Evolutionary conservation across 805 yeast species (phyloP), one percentile per base, ranked within the genome.

Genomic region (Candida golubevii): DNA sequence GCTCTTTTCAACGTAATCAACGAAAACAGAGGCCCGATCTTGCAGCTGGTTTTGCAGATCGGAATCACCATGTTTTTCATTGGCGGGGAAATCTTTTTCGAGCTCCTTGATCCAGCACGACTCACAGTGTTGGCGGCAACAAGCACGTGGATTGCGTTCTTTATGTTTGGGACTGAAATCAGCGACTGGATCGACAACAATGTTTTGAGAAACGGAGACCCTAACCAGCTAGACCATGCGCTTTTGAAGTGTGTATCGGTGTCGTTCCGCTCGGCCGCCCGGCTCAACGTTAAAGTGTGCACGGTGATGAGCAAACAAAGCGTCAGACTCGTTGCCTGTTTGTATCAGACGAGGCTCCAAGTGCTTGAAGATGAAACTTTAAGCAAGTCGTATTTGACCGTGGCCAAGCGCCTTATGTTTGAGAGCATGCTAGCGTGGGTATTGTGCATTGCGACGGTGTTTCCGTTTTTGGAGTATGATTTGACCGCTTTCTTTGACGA

Each of bases 181-280:
- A 41, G 48, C 36, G 42, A 42, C 10, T 51, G 57, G 57, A 38
- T 53, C 27, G 49, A 53, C 28, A 28, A 13, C 1, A 43, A 44
- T 34, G 29, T 53, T 1, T 42, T 53, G 10, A 33, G 23, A 5
- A 33, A 30, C 11, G 49, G 45, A 7, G 35, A 50, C 15, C 40
- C 29, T 8, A 36, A 43, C 27, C 45, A 39, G 33, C 34, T 40
- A 2, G 55, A 47, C 13, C 42, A 36, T 29, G 35, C 39, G 8
- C 18, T 39, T 4, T 38, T 47, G 26, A 40, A 32, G 23, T 14
- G 30, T 8, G 33, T 49, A 8, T 35, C 54, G 7, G 31, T 14
- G 11, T 26, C 36, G 3, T 45, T 51, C 38, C 28, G 41, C 6
- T 27, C 23, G 11, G 44, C 48, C 29, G 35, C 46, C 35, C 9